These are phyloP conservation scores for Ceratocystis eucalypticola DNA, from an alignment of 2,329 filamentous ascomycete species.

Conservation along the genomic window DNA sequence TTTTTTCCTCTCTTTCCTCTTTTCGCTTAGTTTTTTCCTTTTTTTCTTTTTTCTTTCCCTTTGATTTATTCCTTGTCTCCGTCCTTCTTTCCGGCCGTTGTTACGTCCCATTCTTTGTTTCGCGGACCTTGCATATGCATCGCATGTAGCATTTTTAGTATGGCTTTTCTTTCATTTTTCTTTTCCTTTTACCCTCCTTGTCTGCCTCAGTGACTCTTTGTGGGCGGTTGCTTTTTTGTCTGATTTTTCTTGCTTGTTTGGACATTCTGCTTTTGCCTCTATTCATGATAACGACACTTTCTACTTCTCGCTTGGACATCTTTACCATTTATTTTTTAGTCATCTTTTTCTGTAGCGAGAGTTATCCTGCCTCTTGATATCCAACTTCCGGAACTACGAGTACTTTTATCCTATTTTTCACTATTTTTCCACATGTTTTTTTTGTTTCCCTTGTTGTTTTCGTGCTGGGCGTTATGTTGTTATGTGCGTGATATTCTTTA, in stretches of 20 bases:
- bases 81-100: background rate
- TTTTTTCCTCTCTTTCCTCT: constrained; percentile 3
- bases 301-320: constrained; percentile 10
- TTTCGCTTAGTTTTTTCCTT: background rate
- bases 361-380: background rate
- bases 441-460: constrained; percentile 1
- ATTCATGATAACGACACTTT: constrained; percentile 8
- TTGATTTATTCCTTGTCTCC: background rate
- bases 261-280: background rate
- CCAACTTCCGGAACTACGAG: background rate
- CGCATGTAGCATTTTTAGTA: constrained; percentile 1
- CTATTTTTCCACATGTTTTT: background rate
- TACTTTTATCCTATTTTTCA: background rate
- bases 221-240: background rate
- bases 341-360: constrained; percentile 8
- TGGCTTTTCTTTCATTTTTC: background rate
- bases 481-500: background rate
- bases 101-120: background rate
- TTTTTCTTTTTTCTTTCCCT: background rate
- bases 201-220: background rate
- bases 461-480: background rate
- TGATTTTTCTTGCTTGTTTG: background rate
- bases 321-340: constrained; percentile 13
- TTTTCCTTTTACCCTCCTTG: background rate
- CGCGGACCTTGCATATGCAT: constrained; percentile 8